phyloP scores from a whole-genome alignment of 2,329 filamentous ascomycete species.

The Ascomycota sp. region DNA sequence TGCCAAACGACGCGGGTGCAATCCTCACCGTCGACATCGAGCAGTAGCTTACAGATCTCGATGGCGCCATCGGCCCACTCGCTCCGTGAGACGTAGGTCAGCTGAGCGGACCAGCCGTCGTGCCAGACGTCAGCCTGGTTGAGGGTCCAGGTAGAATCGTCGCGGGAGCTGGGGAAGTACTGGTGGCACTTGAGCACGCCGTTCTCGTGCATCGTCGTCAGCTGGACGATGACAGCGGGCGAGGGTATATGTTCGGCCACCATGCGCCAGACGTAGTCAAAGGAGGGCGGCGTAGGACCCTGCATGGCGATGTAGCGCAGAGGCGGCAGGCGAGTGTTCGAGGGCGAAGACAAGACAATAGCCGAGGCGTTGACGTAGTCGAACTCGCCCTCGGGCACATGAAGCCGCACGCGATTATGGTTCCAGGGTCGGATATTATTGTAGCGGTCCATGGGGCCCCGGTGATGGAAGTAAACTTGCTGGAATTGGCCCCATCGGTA shows the following conservation, averaged over 20 bases:
- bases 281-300: conserved; percentile 59
- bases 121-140: conserved; percentile 45
- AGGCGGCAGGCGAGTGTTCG: conserved; percentile 14
- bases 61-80: conserved; percentile 33
- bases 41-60: conserved; percentile 53
- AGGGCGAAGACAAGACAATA: conserved; percentile 31
- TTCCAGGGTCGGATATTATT: conserved; percentile 78
- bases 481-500: conserved; percentile 16
- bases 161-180: conserved; percentile 52
- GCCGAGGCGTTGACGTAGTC: conserved; percentile 75
- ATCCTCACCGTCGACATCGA: conserved; percentile 27
- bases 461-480: conserved; percentile 11
- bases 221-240: conserved; percentile 75
- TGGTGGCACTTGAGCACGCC: conserved; percentile 67
- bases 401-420: conserved; percentile 63
- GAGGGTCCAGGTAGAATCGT: conserved; percentile 31
- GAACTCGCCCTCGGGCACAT: conserved; percentile 50
- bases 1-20: conserved; percentile 52
- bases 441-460: conserved; percentile 52
- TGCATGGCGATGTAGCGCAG: conserved; percentile 77
- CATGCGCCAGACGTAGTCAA: conserved; percentile 90
- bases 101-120: conserved; percentile 45
- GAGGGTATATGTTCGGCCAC: conserved; percentile 55
- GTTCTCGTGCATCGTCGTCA: conserved; percentile 72
- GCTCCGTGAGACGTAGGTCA: conserved; percentile 47